Evolutionary conservation across 805 yeast genomes (phyloP).

Genomic region (Barnettozyma sucrosica): DNA sequence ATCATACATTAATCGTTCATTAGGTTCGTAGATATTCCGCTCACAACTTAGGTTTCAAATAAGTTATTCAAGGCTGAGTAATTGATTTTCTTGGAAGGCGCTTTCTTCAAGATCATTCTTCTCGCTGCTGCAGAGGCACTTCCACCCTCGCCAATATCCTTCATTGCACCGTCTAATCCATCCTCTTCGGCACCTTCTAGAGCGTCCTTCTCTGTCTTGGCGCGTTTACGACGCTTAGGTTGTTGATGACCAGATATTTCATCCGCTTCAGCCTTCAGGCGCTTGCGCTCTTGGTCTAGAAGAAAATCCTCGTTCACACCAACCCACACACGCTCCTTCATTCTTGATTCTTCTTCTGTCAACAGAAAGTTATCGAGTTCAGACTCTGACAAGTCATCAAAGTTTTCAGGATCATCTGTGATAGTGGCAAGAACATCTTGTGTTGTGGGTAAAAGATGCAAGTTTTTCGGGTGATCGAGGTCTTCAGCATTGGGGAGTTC

Average conservation of each 20-base stretch:
- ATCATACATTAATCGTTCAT: background rate
- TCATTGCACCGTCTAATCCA: conserved; percentile 37
- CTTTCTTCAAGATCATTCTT: conserved; percentile 66
- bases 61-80: conserved; percentile 69
- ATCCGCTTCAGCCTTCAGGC: conserved; percentile 83
- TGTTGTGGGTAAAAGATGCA: conserved; percentile 55
- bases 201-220: conserved; percentile 26
- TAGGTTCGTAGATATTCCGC: background rate
- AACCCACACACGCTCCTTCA: conserved; percentile 85
- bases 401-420: conserved; percentile 53
- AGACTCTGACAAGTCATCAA: conserved; percentile 79
- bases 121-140: conserved; percentile 79
- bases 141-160: conserved; percentile 38
- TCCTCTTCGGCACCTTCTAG: conserved; percentile 30
- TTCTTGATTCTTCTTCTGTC: conserved; percentile 58
- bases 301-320: conserved; percentile 83
- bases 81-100: conserved; percentile 84
- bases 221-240: conserved; percentile 45
- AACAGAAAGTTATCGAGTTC: conserved; percentile 61
- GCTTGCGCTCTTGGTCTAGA: conserved; percentile 76
- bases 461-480: conserved; percentile 47
- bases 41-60: conserved; percentile 22
- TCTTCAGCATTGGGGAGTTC: conserved; percentile 24
- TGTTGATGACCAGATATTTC: conserved; percentile 70
- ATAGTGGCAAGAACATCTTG: conserved; percentile 45